Percentiles rank a stretch among this genome's conserved stretches.
These are phyloP conservation scores for Trichosanthes cucumerina DNA, from an alignment of 306 rosid species.

Conservation along the genomic window DNA sequence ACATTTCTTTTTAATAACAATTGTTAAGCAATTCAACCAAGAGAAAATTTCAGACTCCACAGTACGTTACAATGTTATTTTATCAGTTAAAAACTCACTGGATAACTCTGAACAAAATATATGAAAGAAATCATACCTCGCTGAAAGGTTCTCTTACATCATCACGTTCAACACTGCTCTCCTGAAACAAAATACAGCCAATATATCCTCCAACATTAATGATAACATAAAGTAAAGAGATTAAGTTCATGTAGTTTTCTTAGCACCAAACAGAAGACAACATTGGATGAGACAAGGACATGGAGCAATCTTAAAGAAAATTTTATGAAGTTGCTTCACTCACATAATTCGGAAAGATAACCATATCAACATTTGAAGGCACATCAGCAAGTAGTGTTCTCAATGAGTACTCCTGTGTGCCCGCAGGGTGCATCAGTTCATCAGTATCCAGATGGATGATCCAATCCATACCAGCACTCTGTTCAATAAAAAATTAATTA, in stretches of 20 bases:
- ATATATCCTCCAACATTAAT: neutral
- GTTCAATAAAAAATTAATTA: constrained; percentile 9
- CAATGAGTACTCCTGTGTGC: constrained; percentile 67
- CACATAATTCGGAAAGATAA: constrained; percentile 91
- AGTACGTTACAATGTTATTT: neutral
- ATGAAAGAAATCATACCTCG: constrained; percentile 45
- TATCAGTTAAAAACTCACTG: neutral
- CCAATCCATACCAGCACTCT: constrained; percentile 94
- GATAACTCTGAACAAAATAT: neutral
- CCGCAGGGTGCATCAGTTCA: constrained; percentile 71
- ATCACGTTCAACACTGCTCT: constrained; percentile 84
- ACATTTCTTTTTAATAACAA: neutral
- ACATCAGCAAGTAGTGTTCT: constrained; percentile 75
- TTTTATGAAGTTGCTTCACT: constrained; percentile 16
- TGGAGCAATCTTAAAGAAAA: neutral
- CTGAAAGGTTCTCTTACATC: constrained; percentile 91
- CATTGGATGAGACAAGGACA: neutral
- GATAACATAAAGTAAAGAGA: neutral
- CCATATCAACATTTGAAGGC: constrained; percentile 83
- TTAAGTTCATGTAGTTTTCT: neutral
- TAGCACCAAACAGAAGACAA: neutral
- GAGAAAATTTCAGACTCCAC: neutral
- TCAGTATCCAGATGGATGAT: constrained; percentile 94
- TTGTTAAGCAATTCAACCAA: neutral
- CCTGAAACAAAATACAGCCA: constrained; percentile 40